These are phyloP conservation scores for Tolypocladium inflatum DNA, from an alignment of 2,329 filamentous ascomycete species.

Conservation along the genomic window DNA sequence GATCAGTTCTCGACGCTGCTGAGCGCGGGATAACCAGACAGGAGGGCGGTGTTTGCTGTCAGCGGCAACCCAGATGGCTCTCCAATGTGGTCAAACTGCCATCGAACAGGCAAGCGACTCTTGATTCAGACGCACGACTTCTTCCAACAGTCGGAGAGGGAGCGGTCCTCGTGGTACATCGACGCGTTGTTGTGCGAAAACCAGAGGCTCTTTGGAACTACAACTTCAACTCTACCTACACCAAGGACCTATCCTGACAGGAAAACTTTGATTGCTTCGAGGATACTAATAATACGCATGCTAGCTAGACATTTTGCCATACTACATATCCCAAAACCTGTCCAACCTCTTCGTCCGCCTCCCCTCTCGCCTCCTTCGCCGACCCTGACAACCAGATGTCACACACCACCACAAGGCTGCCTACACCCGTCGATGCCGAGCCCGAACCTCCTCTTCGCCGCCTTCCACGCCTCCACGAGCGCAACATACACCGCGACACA, in stretches of 20 bases:
- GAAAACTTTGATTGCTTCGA: slow-evolving; percentile 15
- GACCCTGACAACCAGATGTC: not conserved
- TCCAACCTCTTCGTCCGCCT: not conserved
- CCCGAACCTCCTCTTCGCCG: slow-evolving; percentile 43
- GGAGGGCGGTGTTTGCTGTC: too few species aligned
- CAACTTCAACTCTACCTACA: not conserved
- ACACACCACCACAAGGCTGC: not conserved
- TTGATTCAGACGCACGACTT: too few species aligned
- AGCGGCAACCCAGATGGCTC: too few species aligned
- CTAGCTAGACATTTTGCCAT: slow-evolving; percentile 13
- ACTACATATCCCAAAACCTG: not conserved
- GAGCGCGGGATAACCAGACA: too few species aligned
- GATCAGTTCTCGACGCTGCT: too few species aligned
- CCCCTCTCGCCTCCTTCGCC: not conserved
- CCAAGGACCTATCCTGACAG: slow-evolving; percentile 3
- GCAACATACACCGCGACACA: slow-evolving; percentile 50
- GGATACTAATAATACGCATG: slow-evolving; percentile 17
- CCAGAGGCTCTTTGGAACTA: too few species aligned
- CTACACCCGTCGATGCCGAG: slow-evolving; percentile 18
- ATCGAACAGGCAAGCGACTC: too few species aligned
- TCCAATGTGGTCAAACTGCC: too few species aligned
- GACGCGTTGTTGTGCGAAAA: too few species aligned
- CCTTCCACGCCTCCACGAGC: slow-evolving; percentile 62
- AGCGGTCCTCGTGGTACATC: too few species aligned
- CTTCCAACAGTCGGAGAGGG: too few species aligned